Base-by-base conservation (phyloP, 2,329 filamentous ascomycete genomes). In the Aureobasidium lini region DNA sequence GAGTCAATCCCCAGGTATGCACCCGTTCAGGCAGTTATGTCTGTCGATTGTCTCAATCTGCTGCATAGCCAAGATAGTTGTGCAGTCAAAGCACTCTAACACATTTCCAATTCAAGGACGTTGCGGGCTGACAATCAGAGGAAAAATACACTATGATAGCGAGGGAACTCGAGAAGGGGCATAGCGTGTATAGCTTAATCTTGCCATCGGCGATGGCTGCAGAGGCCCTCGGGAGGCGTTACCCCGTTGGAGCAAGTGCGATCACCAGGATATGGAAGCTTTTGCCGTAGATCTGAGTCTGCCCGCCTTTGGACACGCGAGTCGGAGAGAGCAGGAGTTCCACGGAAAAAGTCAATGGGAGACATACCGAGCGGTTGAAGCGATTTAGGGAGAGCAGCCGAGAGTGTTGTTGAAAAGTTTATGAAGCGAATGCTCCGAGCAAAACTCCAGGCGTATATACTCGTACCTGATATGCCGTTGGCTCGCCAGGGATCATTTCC, bases 1-100 rank as follows among this genome's bases (percentile, higher is more conserved):
- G 43, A 57, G 54, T 57, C 43, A 48, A 57, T 10, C 54, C 18
- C 54, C 54, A 48, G 34, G 15, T 44, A 16, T 36, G 31, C 15
- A 10, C 40, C 52, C 39, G 42, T 40, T 47, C 13, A 18, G 54
- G 34, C 54, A 48, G 54, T 47, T 57, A 28, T 44, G 39, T 16
- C 42, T 37, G 52, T 40, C 18, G 43, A 48, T 57, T 48, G 54
- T 57, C 54, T 57, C 34, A 48, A 29, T 48, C 42, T 57, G 54
- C 28, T 57, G 42, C 54, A 48, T 10, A 31, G 40, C 7, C 7
- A 28, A 7, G 10, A 43, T 3, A 56, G n/a, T 56, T 37, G 40
- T 46, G 52, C 52, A 56, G 10, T 7, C 2, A 18, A 37, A 56
- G 40, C 52, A 29, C 18, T 15, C 39, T 46, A 9, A 32, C 4